Evolutionary conservation across 495 filamentous ascomycete genomes (phyloP).

Genomic region (Hypoxylon crocopeplum): DNA sequence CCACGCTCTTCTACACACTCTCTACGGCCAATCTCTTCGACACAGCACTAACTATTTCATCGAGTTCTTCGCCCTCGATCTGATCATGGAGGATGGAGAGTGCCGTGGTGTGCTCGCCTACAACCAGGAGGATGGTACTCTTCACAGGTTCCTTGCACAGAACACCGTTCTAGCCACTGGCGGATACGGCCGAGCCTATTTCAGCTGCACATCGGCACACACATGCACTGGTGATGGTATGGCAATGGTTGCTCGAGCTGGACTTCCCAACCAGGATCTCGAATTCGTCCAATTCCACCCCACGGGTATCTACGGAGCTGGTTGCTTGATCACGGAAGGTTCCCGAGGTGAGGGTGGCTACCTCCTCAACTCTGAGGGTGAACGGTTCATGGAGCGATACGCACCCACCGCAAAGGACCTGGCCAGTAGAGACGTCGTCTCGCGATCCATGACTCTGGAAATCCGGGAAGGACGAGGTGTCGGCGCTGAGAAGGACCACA

Average conservation of each 20-base stretch:
- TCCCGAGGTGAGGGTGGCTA: slow-evolving; percentile 98
- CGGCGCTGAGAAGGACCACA: slow-evolving; percentile 94
- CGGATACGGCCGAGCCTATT: slow-evolving; percentile 96
- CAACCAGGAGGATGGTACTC: slow-evolving; percentile 97
- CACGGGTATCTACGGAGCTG: slow-evolving; percentile 98
- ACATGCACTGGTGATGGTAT: slow-evolving; percentile 98
- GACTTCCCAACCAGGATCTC: slow-evolving; percentile 97
- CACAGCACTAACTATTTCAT: slow-evolving; percentile 99
- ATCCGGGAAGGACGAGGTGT: slow-evolving; percentile 97
- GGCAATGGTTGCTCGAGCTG: slow-evolving; percentile 97
- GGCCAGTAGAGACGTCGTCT: slow-evolving; percentile 90
- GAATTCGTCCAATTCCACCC: slow-evolving; percentile 99
- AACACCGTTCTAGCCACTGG: slow-evolving; percentile 96
- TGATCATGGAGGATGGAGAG: slow-evolving; percentile 95
- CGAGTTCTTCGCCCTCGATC: slow-evolving; percentile 95
- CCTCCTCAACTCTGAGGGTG: slow-evolving; percentile 93
- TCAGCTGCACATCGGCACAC: slow-evolving; percentile 96
- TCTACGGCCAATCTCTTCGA: slow-evolving; percentile 95
- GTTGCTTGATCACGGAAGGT: slow-evolving; percentile 97
- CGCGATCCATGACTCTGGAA: slow-evolving; percentile 95
- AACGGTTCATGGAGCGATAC: slow-evolving; percentile 99
- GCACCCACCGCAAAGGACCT: slow-evolving; percentile 97
- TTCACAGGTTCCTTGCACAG: slow-evolving; percentile 93
- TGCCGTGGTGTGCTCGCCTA: slow-evolving; percentile 96
- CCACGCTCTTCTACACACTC: slow-evolving; percentile 94